Evolutionary conservation across 306 rosid genomes (phyloP).

Genomic region (Quercus ilex): DNA sequence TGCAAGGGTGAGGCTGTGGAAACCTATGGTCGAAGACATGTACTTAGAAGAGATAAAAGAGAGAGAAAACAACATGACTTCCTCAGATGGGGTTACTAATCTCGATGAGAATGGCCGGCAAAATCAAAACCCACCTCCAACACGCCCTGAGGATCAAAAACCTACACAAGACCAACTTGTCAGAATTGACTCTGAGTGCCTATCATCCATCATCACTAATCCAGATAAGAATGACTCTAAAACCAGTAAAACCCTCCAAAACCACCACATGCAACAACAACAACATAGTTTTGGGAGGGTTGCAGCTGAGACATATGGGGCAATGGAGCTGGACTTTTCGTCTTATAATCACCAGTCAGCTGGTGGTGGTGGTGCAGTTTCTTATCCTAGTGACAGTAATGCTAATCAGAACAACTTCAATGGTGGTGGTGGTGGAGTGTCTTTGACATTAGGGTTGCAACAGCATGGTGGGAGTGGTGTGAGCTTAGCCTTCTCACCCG

Average conservation of each 20-base stretch:
- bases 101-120: constrained; percentile 17
- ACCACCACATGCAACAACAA: constrained; percentile 22
- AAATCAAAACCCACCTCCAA: constrained; percentile 6
- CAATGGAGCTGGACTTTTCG: constrained; percentile 71
- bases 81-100: constrained; percentile 46
- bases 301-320: constrained; percentile 39
- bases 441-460: constrained; percentile 84
- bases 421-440: constrained; percentile 57
- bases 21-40: constrained; percentile 99
- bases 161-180: constrained; percentile 47
- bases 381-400: constrained; percentile 14
- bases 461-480: constrained; percentile 72
- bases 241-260: constrained; percentile 23
- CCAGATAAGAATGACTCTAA: constrained; percentile 39
- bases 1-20: constrained; percentile 96
- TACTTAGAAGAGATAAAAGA: constrained; percentile 77
- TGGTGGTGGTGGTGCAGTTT: constrained; percentile 10
- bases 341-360: constrained; percentile 40
- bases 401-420: constrained; percentile 28
- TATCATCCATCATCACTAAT: constrained; percentile 56
- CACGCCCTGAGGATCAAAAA: constrained; percentile 44
- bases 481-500: constrained; percentile 57
- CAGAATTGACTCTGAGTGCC: constrained; percentile 61
- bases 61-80: constrained; percentile 38
- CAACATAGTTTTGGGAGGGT: constrained; percentile 42